phyloP scores from a whole-genome alignment of 1,284 basidiomycete species.

The Veloboletus limbatus region DNA sequence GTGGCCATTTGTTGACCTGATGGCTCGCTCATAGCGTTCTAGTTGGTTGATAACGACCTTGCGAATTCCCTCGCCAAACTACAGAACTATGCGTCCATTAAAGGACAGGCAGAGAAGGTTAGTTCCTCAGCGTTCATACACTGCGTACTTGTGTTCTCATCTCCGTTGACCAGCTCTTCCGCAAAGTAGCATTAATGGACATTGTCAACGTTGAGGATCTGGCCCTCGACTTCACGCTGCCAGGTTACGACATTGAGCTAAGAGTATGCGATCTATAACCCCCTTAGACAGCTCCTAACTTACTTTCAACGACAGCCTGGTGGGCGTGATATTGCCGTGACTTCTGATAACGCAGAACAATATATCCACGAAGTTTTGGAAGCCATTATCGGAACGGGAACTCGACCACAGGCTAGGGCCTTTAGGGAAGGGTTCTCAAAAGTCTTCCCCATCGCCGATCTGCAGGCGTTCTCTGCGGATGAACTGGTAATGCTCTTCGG shows the following conservation, averaged over 20 bases:
- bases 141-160: not conserved
- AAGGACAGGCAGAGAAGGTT: constrained; percentile 55
- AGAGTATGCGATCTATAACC: constrained; percentile 47
- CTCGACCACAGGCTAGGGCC: constrained; percentile 73
- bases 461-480: constrained; percentile 90
- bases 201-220: constrained; percentile 80
- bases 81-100: constrained; percentile 51
- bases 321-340: constrained; percentile 78
- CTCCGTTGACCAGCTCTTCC: constrained; percentile 40
- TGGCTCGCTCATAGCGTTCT: constrained; percentile 12
- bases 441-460: constrained; percentile 89
- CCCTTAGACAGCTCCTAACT: not conserved
- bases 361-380: constrained; percentile 84
- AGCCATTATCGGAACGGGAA: constrained; percentile 76
- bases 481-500: constrained; percentile 94
- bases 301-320: constrained; percentile 49
- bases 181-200: constrained; percentile 57
- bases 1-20: constrained; percentile 19
- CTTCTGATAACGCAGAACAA: constrained; percentile 82
- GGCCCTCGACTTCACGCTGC: constrained; percentile 92
- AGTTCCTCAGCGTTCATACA: constrained; percentile 7
- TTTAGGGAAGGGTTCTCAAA: constrained; percentile 91
- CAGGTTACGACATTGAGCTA: constrained; percentile 92
- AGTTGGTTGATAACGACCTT: constrained; percentile 81
- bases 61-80: constrained; percentile 86